These are phyloP conservation scores for Aureobasidium sp. DNA, from an alignment of 2,329 filamentous ascomycete species.

Conservation along the genomic window DNA sequence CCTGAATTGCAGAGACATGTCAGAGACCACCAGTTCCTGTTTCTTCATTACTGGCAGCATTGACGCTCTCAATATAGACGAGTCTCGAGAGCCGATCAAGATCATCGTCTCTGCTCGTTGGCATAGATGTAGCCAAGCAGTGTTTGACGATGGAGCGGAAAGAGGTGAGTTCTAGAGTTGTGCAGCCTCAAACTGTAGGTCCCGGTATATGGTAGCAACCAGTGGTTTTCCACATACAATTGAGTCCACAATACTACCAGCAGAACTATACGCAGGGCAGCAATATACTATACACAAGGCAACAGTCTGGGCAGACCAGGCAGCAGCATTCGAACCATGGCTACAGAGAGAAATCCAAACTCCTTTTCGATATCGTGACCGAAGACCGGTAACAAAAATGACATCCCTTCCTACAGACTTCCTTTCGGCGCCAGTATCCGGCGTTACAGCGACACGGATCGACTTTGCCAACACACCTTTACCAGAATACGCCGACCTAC, in stretches of 20 bases:
- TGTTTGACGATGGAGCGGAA: not conserved
- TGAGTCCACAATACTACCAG: not conserved
- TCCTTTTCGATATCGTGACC: not conserved
- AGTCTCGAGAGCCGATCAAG: not conserved
- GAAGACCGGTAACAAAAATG: not conserved
- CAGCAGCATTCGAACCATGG: not conserved
- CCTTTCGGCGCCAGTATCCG: not conserved
- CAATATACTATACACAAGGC: not conserved
- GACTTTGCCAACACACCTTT: conserved; percentile 47
- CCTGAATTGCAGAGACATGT: not conserved
- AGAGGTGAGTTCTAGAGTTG: not conserved
- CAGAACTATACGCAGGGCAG: not conserved
- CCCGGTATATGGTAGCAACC: not conserved
- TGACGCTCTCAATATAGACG: too few species aligned
- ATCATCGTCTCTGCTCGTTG: not conserved
- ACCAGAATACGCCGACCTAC: conserved; percentile 45
- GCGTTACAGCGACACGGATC: conserved; percentile 41
- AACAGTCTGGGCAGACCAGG: not conserved
- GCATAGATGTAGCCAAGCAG: not conserved
- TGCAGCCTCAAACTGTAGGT: not conserved
- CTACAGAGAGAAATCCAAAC: not conserved
- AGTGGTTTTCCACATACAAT: not conserved
- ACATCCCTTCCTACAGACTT: not conserved
- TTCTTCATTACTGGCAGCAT: not conserved
- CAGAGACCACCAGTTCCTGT: not conserved